Evolutionary conservation across 306 rosid species (phyloP).

Genomic region (Ormosia semicastrata): DNA sequence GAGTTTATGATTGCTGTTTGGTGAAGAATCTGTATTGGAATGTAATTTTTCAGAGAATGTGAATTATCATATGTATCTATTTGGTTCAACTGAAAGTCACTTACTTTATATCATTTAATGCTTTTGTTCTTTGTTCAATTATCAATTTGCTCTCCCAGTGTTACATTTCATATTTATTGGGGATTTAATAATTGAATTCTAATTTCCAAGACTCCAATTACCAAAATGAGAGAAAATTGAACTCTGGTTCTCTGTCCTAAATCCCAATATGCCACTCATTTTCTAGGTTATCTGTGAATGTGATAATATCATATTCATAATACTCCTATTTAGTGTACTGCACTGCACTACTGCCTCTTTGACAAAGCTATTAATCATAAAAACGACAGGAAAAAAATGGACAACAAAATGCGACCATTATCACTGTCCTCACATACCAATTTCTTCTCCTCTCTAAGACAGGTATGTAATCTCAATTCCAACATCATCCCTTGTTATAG

Average conservation of each 20-base stretch:
- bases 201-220: background rate
- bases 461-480: conserved; percentile 35
- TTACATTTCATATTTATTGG: background rate
- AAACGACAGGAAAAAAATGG: background rate
- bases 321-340: background rate
- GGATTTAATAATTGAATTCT: background rate
- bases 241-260: no score
- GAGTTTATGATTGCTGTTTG: conserved; percentile 17
- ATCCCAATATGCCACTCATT: no score
- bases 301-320: no score
- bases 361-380: background rate
- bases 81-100: background rate
- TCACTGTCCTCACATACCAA: conserved; percentile 50
- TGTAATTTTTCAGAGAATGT: conserved; percentile 20
- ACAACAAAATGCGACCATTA: conserved; percentile 26
- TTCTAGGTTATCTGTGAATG: no score
- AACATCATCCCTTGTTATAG: background rate
- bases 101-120: background rate
- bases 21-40: background rate
- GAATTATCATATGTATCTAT: conserved; percentile 31
- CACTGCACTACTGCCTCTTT: background rate
- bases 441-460: conserved; percentile 80
- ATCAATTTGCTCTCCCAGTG: background rate
- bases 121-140: background rate
- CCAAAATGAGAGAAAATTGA: background rate